Evolutionary conservation across 1,284 basidiomycete genomes (phyloP).

Genomic region (Earliella scabrosa): DNA sequence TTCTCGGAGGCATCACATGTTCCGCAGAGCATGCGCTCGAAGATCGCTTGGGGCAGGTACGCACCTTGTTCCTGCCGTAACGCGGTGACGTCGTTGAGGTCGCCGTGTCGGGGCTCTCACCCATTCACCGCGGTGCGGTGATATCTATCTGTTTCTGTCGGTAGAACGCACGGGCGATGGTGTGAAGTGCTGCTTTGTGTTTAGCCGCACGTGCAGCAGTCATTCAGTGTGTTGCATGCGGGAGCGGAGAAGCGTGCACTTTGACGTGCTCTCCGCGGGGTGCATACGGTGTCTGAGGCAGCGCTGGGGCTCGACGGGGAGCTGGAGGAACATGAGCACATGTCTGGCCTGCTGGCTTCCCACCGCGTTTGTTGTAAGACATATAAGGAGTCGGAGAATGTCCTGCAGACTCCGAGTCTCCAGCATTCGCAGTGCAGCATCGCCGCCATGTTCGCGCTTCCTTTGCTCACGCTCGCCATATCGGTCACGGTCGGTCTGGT

Average conservation of each 20-base stretch:
- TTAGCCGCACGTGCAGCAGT: not conserved
- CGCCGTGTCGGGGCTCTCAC: not conserved
- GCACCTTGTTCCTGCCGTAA: not conserved
- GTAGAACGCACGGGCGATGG: not conserved
- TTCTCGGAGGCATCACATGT: not conserved
- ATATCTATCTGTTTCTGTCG: not conserved
- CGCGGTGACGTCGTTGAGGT: not conserved
- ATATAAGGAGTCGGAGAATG: not conserved
- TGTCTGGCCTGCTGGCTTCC: not conserved
- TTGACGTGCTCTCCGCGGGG: not conserved
- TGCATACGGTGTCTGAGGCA: not conserved
- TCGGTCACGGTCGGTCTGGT: not conserved
- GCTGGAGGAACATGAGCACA: not conserved
- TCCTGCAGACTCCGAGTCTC: conserved; percentile 1
- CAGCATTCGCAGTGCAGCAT: not conserved
- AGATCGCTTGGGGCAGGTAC: not conserved
- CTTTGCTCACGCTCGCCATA: not conserved
- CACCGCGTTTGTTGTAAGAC: not conserved
- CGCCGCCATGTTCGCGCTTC: not conserved
- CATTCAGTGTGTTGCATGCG: not conserved
- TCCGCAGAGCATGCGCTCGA: not conserved
- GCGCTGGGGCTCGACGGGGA: not conserved
- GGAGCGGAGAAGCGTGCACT: not conserved
- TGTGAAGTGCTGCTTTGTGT: not conserved
- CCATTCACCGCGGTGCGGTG: not conserved